Conservation (phyloP, 192 early-diverging fungal genomes). For the Umbelopsis sp. region DNA sequence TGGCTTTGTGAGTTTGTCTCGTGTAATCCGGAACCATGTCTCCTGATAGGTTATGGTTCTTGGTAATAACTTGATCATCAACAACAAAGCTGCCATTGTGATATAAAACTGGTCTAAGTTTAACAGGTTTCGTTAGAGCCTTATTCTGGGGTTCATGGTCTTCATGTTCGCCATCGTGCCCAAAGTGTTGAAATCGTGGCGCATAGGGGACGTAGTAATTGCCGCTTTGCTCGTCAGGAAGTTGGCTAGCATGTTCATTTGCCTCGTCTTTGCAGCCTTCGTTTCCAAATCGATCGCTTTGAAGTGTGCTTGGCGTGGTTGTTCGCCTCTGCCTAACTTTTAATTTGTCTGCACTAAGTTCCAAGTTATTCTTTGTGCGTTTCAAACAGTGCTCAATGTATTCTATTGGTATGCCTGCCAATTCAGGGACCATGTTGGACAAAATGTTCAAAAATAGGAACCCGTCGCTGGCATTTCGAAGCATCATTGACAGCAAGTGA, state of each 20-base stretch:
- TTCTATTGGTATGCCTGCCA: constrained; percentile 9
- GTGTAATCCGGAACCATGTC: constrained; percentile 4
- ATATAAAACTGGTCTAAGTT: not conserved
- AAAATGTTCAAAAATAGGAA: constrained; percentile 5
- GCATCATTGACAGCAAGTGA: constrained; percentile 12
- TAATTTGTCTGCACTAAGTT: constrained; percentile 14
- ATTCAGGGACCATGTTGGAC: not conserved
- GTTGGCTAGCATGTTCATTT: not conserved
- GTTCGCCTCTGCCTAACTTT: not conserved
- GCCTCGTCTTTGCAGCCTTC: not conserved
- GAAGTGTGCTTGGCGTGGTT: not conserved
- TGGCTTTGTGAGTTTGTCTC: not conserved
- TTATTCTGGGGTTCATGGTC: not conserved
- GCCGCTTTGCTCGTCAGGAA: not conserved
- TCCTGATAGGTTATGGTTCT: not conserved
- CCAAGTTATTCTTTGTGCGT: constrained; percentile 4
- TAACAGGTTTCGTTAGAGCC: not conserved
- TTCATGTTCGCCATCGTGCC: not conserved
- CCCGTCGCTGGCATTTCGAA: constrained; percentile 3
- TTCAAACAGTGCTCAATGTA: constrained; percentile 7
- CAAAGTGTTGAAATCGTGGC: not conserved
- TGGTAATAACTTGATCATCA: constrained; percentile 1
- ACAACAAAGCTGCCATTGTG: not conserved
- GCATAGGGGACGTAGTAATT: not conserved
- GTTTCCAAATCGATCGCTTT: constrained; percentile 8